Base-by-base conservation (phyloP, 2,329 filamentous ascomycete species). In the Verticillium longisporum region DNA sequence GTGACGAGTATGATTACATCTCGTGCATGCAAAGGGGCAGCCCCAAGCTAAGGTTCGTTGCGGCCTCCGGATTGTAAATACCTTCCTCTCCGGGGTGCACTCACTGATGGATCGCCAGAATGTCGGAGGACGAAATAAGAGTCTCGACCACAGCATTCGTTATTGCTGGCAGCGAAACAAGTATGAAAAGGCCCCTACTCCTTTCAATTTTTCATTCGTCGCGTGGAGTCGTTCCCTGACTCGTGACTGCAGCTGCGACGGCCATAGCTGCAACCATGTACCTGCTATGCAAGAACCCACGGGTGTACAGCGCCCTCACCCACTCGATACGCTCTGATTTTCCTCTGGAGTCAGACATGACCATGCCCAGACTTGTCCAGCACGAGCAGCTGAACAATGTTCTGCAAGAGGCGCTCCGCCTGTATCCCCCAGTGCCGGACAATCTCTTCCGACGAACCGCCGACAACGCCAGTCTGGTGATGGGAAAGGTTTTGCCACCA, bases 341-440 rank as follows among this genome's bases (percentile, higher is more conserved):
- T 18, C 13, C 54, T 21, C 32, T 18, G 10, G 26, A 32, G 6
- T 55, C 54, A 14, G 54, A 55, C 26, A 32, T 55, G 26, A 55
- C 68, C 36, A 56, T 63, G 18, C 66, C 67, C 54, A 59, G 57
- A 1, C 60, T 69, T 11, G 59, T 57, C 14, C 56, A 38, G 5
- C 61, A 70, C 10, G 62, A 66, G 7, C 66, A 68, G 37, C 63
- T 71, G 5, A 70, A 71, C 33, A 59, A 56, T 14, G 62, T 64
- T 54, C 61, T 64, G 45, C 63, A 64, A 57, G 62, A 64, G 36
- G 45, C 61, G 14, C 62, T 64, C 33, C 62, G 62, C 10, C 50
- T 64, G 21, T 64, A 64, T 31, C 62, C 62, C 7, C 61, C 62
- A 11, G 61, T 61, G 3, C 62, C 62, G 21, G 62, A 61, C 10